Evolutionary conservation across 2,329 filamentous ascomycete genomes (phyloP).

Genomic region (Arthroderma sp.): DNA sequence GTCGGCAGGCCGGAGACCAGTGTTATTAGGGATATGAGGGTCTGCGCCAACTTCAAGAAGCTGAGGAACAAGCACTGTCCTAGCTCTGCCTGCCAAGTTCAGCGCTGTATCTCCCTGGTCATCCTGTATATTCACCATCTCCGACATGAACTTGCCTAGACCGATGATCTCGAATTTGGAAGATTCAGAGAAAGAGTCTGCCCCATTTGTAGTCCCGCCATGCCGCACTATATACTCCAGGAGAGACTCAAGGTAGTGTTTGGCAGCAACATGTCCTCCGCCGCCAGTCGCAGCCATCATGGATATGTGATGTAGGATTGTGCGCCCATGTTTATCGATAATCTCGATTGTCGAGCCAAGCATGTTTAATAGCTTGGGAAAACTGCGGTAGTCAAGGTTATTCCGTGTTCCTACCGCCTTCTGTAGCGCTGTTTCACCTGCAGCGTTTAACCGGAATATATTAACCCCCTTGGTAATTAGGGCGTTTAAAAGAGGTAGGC

Average conservation of each 20-base stretch:
- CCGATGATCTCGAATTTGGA: conserved; percentile 56
- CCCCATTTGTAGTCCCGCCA: conserved; percentile 48
- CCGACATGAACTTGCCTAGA: conserved; percentile 84
- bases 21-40: conserved; percentile 79
- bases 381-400: conserved; percentile 79
- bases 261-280: conserved; percentile 67
- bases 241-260: conserved; percentile 90
- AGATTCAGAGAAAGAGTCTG: conserved; percentile 19
- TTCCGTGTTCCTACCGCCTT: conserved; percentile 88
- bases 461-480: conserved; percentile 76
- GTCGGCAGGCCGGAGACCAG: conserved; percentile 77
- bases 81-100: conserved; percentile 84
- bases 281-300: conserved; percentile 93
- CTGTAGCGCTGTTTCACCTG: conserved; percentile 86
- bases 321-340: conserved; percentile 76
- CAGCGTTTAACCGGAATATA: conserved; percentile 75
- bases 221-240: conserved; percentile 90
- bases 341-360: conserved; percentile 84
- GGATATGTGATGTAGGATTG: conserved; percentile 90
- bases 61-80: conserved; percentile 95
- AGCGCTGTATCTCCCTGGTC: conserved; percentile 89
- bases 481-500: conserved; percentile 67
- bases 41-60: conserved; percentile 90
- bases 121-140: conserved; percentile 93
- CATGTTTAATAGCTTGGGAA: conserved; percentile 79